Evolutionary conservation across 2,329 filamentous ascomycete species (phyloP).

Genomic region (Neonectria punicea): DNA sequence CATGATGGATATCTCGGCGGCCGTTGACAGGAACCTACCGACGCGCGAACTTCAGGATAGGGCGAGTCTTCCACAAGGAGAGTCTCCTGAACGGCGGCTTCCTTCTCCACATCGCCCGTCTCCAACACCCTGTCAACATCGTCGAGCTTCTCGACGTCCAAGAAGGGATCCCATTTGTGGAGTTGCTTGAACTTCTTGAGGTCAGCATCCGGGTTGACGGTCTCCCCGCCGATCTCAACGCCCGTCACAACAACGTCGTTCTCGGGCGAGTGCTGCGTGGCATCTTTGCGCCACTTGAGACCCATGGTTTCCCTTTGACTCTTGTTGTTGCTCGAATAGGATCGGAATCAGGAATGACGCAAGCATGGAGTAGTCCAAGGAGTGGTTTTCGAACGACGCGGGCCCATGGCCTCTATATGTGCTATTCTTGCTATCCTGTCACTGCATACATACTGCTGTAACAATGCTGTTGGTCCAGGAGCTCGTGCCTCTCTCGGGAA

Average conservation of each 20-base stretch:
- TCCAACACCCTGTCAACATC: conserved; percentile 68
- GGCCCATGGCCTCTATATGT: not conserved
- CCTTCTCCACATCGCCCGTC: conserved; percentile 64
- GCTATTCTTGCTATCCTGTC: not conserved
- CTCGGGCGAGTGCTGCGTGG: conserved; percentile 55
- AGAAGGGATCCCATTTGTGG: conserved; percentile 72
- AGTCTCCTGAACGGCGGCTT: conserved; percentile 66
- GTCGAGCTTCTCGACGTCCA: conserved; percentile 69
- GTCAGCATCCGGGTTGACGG: conserved; percentile 49
- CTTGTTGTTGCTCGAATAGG: not conserved
- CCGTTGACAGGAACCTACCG: not conserved
- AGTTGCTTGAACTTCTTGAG: conserved; percentile 67
- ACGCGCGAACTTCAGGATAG: conserved; percentile 67
- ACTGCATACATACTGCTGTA: not conserved
- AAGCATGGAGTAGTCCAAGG: not conserved
- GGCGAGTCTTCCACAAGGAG: conserved; percentile 72
- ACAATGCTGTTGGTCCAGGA: not conserved
- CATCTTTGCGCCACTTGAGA: conserved; percentile 49
- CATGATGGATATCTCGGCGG: not conserved
- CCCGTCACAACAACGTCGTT: conserved; percentile 52
- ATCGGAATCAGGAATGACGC: not conserved
- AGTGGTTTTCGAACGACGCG: not conserved
- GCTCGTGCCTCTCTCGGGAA: conserved; percentile 2
- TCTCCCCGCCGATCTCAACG: conserved; percentile 42
- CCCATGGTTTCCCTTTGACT: not conserved